Percentiles rank a stretch among this genome's conserved stretches.
These are phyloP conservation scores for Penicillium silybi DNA, from an alignment of 495 filamentous ascomycete genomes.

Conservation along the genomic window DNA sequence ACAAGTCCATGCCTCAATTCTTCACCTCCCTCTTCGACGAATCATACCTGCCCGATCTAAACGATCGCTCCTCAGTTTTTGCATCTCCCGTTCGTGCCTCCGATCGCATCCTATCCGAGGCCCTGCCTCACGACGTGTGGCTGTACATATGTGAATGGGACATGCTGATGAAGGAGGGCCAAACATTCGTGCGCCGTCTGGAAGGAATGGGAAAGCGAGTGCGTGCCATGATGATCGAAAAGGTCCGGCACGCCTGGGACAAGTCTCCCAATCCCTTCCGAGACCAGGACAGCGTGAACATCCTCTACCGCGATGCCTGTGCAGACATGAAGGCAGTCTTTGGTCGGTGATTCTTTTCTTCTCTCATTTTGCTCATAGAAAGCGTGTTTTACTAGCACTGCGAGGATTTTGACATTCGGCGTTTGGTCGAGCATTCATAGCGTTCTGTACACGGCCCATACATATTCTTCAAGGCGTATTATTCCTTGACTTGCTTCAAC, in stretches of 20 bases:
- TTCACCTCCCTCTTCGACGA: slow-evolving; percentile 86
- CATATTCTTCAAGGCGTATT: neutral
- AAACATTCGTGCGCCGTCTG: slow-evolving; percentile 62
- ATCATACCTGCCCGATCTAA: slow-evolving; percentile 62
- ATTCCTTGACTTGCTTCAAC: neutral
- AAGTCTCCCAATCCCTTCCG: slow-evolving; percentile 76
- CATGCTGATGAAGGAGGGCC: slow-evolving; percentile 77
- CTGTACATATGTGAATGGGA: slow-evolving; percentile 88
- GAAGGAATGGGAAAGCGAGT: slow-evolving; percentile 63
- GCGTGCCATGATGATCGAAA: slow-evolving; percentile 65
- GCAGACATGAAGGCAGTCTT: slow-evolving; percentile 45
- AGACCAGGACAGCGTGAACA: slow-evolving; percentile 41
- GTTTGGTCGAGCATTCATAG: slow-evolving; percentile 4
- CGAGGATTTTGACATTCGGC: neutral
- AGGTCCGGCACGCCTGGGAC: slow-evolving; percentile 79
- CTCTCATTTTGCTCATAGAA: neutral
- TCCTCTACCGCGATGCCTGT: slow-evolving; percentile 42
- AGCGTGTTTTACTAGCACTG: slow-evolving; percentile 2
- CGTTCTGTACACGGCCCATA: neutral
- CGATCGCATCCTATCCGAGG: slow-evolving; percentile 44
- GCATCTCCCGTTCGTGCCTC: slow-evolving; percentile 61
- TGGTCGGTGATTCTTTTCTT: slow-evolving; percentile 16
- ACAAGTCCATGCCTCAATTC: slow-evolving; percentile 67
- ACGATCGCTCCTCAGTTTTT: slow-evolving; percentile 52
- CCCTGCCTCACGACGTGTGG: slow-evolving; percentile 60